Evolutionary conservation across 2,329 filamentous ascomycete species (phyloP).

Genomic region (Fusarium nygamai): DNA sequence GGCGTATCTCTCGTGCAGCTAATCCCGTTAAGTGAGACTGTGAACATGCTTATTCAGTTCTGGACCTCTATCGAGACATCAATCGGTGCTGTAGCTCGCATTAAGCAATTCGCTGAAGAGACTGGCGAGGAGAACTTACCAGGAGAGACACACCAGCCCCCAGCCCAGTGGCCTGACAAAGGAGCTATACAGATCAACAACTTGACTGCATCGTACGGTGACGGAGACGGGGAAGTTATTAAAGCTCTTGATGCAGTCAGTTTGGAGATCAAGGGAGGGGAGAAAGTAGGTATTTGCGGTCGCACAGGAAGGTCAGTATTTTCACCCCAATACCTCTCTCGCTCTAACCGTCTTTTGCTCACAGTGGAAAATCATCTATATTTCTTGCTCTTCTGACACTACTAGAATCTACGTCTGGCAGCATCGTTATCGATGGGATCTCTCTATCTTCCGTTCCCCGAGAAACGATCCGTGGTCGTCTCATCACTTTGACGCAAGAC

Average conservation of each 20-base stretch:
- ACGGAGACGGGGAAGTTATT: not conserved
- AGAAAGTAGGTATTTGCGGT: constrained; percentile 63
- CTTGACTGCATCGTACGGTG: constrained; percentile 44
- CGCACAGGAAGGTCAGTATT: constrained; percentile 53
- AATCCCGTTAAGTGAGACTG: constrained; percentile 46
- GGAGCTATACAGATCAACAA: constrained; percentile 44
- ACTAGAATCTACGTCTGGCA: constrained; percentile 51
- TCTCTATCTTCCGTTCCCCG: constrained; percentile 53
- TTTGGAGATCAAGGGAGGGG: constrained; percentile 47
- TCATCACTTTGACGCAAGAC: constrained; percentile 62
- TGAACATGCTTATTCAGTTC: constrained; percentile 49
- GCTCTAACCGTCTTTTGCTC: not conserved
- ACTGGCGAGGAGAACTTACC: constrained; percentile 42
- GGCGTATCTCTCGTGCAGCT: constrained; percentile 49
- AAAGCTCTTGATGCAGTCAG: constrained; percentile 38
- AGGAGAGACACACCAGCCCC: constrained; percentile 29
- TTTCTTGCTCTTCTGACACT: constrained; percentile 59
- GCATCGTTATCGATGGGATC: constrained; percentile 56
- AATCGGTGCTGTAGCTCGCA: constrained; percentile 48
- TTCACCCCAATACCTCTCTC: not conserved
- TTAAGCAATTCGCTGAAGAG: constrained; percentile 47
- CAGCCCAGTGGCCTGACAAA: constrained; percentile 44
- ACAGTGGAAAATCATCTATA: constrained; percentile 62
- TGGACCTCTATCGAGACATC: constrained; percentile 53
- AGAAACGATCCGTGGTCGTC: constrained; percentile 53